Evolutionary conservation across 305 asterid genomes (phyloP).

Genomic region (Fraxinus floribunda): DNA sequence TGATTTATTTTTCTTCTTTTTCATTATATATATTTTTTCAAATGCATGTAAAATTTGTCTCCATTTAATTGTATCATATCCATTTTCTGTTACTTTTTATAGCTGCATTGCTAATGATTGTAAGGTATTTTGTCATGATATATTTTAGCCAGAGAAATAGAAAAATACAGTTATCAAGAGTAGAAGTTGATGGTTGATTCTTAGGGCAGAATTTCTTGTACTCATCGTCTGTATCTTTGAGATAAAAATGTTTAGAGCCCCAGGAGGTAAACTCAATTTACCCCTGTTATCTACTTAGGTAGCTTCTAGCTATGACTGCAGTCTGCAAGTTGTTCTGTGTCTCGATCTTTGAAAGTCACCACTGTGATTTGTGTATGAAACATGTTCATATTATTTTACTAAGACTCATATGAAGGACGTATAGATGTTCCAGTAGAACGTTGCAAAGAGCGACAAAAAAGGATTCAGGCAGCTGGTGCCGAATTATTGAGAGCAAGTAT

Average conservation of each 20-base stretch:
- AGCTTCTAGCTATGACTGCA: background rate
- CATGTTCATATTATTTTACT: background rate
- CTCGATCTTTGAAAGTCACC: background rate
- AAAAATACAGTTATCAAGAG: background rate
- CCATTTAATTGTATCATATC: background rate
- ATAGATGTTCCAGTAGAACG: background rate
- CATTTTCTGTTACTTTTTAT: background rate
- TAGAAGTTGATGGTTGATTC: background rate
- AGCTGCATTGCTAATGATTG: background rate
- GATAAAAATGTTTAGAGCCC: background rate
- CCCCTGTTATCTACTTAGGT: background rate
- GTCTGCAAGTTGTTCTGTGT: constrained; percentile 6
- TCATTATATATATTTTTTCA: background rate
- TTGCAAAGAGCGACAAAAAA: background rate
- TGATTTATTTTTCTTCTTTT: background rate
- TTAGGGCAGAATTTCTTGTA: background rate
- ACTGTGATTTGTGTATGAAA: background rate
- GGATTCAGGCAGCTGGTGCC: background rate
- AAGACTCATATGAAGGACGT: background rate
- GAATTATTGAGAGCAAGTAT: background rate
- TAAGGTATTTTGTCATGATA: background rate
- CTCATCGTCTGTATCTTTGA: background rate
- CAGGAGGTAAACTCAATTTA: background rate
- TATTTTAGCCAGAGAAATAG: background rate
- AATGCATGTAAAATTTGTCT: background rate